These are phyloP conservation scores for Lichtheimia corymbifera DNA, from an alignment of 371 early-diverging fungal genomes.

Conservation along the genomic window DNA sequence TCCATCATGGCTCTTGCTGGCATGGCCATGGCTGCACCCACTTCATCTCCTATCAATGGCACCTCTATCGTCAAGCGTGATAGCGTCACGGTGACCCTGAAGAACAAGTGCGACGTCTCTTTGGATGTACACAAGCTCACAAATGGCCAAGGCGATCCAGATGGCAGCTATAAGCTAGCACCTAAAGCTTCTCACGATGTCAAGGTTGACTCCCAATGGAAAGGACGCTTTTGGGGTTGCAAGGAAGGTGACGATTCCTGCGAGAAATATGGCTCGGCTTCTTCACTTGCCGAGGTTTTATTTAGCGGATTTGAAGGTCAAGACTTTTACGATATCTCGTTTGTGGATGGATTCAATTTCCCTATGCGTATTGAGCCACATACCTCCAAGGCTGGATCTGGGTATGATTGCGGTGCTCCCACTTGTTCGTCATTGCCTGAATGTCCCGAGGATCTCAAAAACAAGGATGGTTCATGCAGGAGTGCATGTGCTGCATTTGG, in stretches of 20 bases:
- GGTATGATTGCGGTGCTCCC: conserved; percentile 32
- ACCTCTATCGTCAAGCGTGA: neutral
- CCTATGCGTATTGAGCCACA: conserved; percentile 34
- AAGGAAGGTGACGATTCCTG: conserved; percentile 31
- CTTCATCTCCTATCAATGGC: conserved; percentile 4
- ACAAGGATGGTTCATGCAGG: conserved; percentile 36
- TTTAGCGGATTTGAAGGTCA: conserved; percentile 23
- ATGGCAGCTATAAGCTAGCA: conserved; percentile 12
- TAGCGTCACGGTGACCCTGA: conserved; percentile 34
- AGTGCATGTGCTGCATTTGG: conserved; percentile 40
- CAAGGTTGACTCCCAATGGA: conserved; percentile 27
- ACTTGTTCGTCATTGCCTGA: conserved; percentile 28
- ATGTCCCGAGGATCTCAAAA: conserved; percentile 33
- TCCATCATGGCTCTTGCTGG: conserved; percentile 23
- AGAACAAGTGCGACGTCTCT: conserved; percentile 32
- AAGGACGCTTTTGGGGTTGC: conserved; percentile 44
- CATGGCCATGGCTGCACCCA: conserved; percentile 27
- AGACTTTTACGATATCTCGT: conserved; percentile 41
- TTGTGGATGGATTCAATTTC: conserved; percentile 44
- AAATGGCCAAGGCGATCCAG: conserved; percentile 19
- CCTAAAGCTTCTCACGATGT: conserved; percentile 20
- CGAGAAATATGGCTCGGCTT: conserved; percentile 21
- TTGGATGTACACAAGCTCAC: conserved; percentile 36
- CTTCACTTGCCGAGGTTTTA: conserved; percentile 41
- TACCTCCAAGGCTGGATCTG: conserved; percentile 17